Percentiles rank a stretch among this genome's conserved stretches.
Conservation (phyloP, 306 rosid species). For the Sphenostylis stenocarpa region DNA sequence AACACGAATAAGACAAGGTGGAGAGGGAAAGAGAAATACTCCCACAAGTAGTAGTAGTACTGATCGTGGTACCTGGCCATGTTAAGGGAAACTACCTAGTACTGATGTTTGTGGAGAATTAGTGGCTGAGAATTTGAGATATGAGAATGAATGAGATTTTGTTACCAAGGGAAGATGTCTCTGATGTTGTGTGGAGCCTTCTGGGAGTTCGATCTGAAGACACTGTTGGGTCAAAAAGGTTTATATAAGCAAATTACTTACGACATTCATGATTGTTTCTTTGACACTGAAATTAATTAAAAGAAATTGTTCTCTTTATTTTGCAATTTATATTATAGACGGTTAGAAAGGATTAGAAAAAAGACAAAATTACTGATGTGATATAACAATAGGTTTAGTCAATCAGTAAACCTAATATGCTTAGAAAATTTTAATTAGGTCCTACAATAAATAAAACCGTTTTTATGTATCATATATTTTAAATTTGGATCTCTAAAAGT, state of each 20-base stretch:
- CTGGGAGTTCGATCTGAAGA: slow-evolving; percentile 19
- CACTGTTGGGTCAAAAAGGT: background rate
- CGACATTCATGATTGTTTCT: background rate
- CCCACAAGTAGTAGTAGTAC: slow-evolving; percentile 46
- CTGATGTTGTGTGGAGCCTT: slow-evolving; percentile 14
- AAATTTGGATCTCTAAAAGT: too few relatives aligned
- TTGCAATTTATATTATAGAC: background rate
- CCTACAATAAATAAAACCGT: too few relatives aligned
- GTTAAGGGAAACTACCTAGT: background rate
- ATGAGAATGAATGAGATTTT: background rate
- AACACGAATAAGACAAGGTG: slow-evolving; percentile 58
- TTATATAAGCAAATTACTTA: slow-evolving; percentile 26
- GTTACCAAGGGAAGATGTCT: background rate
- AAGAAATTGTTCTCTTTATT: background rate
- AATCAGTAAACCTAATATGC: too few relatives aligned
- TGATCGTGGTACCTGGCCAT: slow-evolving; percentile 55
- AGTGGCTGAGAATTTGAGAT: background rate
- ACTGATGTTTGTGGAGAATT: too few relatives aligned
- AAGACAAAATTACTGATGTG: background rate
- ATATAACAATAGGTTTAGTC: background rate
- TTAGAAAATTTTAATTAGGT: too few relatives aligned
- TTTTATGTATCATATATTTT: too few relatives aligned
- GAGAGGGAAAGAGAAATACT: slow-evolving; percentile 56
- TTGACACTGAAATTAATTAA: background rate
- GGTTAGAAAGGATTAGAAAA: background rate